These are phyloP conservation scores for Globisporangium paroecandrum DNA, from an alignment of 352 stramenopile genomes.

Conservation along the genomic window DNA sequence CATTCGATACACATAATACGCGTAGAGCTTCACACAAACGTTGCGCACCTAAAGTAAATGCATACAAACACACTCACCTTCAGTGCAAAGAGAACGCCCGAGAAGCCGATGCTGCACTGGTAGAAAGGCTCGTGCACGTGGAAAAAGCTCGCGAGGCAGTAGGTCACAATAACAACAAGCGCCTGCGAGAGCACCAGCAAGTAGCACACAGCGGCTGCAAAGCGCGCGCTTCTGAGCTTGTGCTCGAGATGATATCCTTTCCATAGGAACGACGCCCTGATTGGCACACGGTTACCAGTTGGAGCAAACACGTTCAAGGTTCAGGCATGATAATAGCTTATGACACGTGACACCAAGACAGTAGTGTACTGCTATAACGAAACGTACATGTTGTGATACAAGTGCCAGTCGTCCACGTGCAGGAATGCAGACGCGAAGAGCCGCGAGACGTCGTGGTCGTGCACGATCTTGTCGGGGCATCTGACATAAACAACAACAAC, in stretches of 20 bases:
- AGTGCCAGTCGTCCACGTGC: conserved; percentile 79
- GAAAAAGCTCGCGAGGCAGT: conserved; percentile 29
- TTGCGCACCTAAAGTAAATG: not conserved
- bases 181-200: conserved; percentile 62
- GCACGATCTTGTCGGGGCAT: conserved; percentile 60
- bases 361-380: conserved; percentile 16
- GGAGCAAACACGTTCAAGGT: not conserved
- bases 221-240: conserved; percentile 45
- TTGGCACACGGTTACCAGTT: conserved; percentile 6
- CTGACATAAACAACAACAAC: conserved; percentile 26
- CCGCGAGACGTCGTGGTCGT: conserved; percentile 31
- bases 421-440: conserved; percentile 76
- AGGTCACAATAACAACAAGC: conserved; percentile 47
- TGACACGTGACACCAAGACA: not conserved
- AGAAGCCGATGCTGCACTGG: conserved; percentile 80
- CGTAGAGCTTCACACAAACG: not conserved
- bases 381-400: conserved; percentile 90
- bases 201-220: conserved; percentile 42
- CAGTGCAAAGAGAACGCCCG: conserved; percentile 69
- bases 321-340: not conserved
- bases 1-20: too few relatives aligned
- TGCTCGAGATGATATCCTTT: conserved; percentile 80
- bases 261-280: conserved; percentile 77
- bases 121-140: conserved; percentile 22
- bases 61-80: conserved; percentile 37